Conservation (phyloP, 768 basidiomycete genomes). For the Tricholomella constricta region DNA sequence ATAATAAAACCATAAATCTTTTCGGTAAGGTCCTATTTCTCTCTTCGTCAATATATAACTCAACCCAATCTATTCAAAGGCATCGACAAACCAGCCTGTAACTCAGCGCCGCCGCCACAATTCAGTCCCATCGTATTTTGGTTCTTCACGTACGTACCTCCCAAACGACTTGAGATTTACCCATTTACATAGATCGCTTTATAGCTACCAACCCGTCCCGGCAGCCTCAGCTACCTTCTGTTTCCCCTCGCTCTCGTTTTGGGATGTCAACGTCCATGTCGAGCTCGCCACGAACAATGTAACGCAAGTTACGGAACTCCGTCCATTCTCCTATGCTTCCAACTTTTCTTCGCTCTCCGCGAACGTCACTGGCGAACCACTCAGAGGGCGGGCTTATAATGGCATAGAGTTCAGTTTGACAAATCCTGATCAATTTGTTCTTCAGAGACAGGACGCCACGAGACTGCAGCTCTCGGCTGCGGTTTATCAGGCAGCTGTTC, state of each 20-base stretch:
- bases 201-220: conserved; percentile 37
- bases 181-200: neutral
- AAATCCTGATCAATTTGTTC: conserved; percentile 41
- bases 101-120: conserved; percentile 25
- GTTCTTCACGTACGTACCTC: conserved; percentile 48
- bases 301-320: conserved; percentile 42
- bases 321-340: conserved; percentile 38
- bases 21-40: conserved; percentile 39
- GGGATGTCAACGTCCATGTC: conserved; percentile 45
- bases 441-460: conserved; percentile 42
- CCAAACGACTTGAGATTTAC: neutral
- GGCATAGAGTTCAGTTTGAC: conserved; percentile 51
- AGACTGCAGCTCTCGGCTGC: conserved; percentile 53
- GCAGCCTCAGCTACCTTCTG: conserved; percentile 50
- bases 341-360: conserved; percentile 41
- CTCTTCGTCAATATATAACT: neutral
- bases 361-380: conserved; percentile 46
- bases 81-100: conserved; percentile 31
- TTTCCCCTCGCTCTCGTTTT: conserved; percentile 43
- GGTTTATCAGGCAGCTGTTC: conserved; percentile 47
- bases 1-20: conserved; percentile 37
- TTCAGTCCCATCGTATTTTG: conserved; percentile 57
- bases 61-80: conserved; percentile 21
- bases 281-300: conserved; percentile 47
- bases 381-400: conserved; percentile 53